Percentiles rank a stretch among this genome's conserved stretches.
Conservation (phyloP, 2,329 filamentous ascomycete genomes). For the Gaeumannomyces sp. region DNA sequence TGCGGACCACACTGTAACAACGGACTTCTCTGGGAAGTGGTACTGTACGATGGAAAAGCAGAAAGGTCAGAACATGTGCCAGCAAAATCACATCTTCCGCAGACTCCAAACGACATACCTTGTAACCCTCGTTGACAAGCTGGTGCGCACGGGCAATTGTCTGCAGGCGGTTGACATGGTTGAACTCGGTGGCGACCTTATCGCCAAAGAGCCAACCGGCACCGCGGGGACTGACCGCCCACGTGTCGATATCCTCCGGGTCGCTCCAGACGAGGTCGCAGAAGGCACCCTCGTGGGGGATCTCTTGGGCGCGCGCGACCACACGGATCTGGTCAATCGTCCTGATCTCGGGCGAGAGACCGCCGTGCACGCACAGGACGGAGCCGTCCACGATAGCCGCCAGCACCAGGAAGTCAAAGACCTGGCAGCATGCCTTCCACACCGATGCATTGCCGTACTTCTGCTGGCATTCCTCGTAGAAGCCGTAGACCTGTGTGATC, state of each 20-base stretch:
- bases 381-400: slow-evolving; percentile 97
- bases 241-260: slow-evolving; percentile 94
- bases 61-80: slow-evolving; percentile 17
- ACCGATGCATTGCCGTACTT: slow-evolving; percentile 99
- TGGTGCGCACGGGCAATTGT: slow-evolving; percentile 97
- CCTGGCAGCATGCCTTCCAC: slow-evolving; percentile 99
- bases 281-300: slow-evolving; percentile 97
- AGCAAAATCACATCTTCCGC: background rate
- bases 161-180: slow-evolving; percentile 92
- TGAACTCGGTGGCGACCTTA: slow-evolving; percentile 95
- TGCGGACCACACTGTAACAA: slow-evolving; percentile 96
- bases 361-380: slow-evolving; percentile 97
- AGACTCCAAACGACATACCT: slow-evolving; percentile 47
- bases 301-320: slow-evolving; percentile 94
- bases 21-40: slow-evolving; percentile 90
- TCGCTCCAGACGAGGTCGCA: slow-evolving; percentile 98
- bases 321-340: slow-evolving; percentile 99
- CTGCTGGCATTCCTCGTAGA: slow-evolving; percentile 96
- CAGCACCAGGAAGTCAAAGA: slow-evolving; percentile 96
- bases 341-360: slow-evolving; percentile 82
- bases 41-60: slow-evolving; percentile 46
- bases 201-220: slow-evolving; percentile 98
- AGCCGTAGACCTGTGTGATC: slow-evolving; percentile 97
- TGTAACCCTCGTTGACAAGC: slow-evolving; percentile 96
- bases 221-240: slow-evolving; percentile 87